Conservation (phyloP, 768 basidiomycete genomes). For the Leccinum imitatum region DNA sequence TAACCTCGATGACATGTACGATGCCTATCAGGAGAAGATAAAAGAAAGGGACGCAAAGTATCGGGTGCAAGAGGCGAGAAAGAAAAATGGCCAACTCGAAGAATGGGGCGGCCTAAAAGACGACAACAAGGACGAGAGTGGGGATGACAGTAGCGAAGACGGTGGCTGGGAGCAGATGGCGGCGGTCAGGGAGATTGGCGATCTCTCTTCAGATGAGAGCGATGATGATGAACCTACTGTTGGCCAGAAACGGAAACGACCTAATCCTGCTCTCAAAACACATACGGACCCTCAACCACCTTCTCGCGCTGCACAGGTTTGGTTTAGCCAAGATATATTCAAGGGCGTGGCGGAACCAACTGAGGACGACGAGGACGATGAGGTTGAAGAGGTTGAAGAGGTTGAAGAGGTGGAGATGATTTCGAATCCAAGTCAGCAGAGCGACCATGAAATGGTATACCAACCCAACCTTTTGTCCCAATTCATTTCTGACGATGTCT, state of each 20-base stretch:
- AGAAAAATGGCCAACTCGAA: slow-evolving; percentile 70
- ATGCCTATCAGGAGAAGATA: slow-evolving; percentile 77
- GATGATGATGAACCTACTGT: slow-evolving; percentile 36
- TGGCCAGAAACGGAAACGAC: slow-evolving; percentile 44
- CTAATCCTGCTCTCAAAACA: slow-evolving; percentile 38
- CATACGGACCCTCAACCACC: slow-evolving; percentile 32
- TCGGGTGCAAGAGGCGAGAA: slow-evolving; percentile 75
- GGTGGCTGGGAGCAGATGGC: slow-evolving; percentile 76
- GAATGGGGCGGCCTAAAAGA: slow-evolving; percentile 78
- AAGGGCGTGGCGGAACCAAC: slow-evolving; percentile 43
- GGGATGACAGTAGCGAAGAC: slow-evolving; percentile 39
- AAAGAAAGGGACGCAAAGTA: slow-evolving; percentile 85
- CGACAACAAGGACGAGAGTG: slow-evolving; percentile 39
- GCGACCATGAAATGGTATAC: slow-evolving; percentile 31
- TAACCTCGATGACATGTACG: slow-evolving; percentile 88
- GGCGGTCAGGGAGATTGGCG: slow-evolving; percentile 48
- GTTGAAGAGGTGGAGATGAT: slow-evolving; percentile 25
- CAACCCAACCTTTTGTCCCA: not conserved
- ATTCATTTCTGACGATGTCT: slow-evolving; percentile 13
- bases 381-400: slow-evolving; percentile 18
- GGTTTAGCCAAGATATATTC: slow-evolving; percentile 96
- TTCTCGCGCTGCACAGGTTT: slow-evolving; percentile 72
- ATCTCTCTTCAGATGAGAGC: slow-evolving; percentile 54
- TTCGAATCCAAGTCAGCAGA: slow-evolving; percentile 33
- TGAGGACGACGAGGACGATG: slow-evolving; percentile 17